A percentile compares a stretch with the other conserved stretches of the same genome.
Conservation (phyloP, 306 rosid species). For the Rosa lucieae region DNA sequence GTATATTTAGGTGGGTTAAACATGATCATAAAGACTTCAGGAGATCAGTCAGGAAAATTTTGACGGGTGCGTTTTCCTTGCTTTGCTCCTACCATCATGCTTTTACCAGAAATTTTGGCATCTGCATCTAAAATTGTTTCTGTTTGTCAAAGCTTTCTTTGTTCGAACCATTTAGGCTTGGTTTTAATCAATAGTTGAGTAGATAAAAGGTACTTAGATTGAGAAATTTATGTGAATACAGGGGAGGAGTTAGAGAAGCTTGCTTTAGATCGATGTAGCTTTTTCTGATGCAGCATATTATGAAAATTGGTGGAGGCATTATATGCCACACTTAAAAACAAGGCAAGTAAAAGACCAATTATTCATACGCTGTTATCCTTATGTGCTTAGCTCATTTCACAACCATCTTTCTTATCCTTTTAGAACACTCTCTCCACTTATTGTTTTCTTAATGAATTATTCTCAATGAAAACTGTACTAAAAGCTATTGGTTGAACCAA, state of each 20-base stretch:
- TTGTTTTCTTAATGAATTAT: too few species aligned
- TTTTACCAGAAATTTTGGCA: not conserved
- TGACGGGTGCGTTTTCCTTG: constrained; percentile 56
- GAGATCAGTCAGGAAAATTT: constrained; percentile 70
- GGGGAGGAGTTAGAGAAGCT: constrained; percentile 83
- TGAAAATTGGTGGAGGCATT: constrained; percentile 84
- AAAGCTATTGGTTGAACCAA: too few species aligned
- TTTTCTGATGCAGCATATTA: constrained; percentile 68
- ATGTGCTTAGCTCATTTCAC: too few species aligned
- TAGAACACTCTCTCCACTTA: too few species aligned
- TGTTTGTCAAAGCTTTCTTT: not conserved
- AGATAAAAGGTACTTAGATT: constrained; percentile 13
- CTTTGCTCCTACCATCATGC: not conserved
- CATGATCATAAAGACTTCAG: constrained; percentile 79
- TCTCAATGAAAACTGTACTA: too few species aligned
- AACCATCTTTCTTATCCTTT: too few species aligned
- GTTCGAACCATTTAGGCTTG: not conserved
- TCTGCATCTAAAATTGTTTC: not conserved
- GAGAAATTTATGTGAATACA: constrained; percentile 35
- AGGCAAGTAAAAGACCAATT: too few species aligned
- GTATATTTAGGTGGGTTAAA: constrained; percentile 71
- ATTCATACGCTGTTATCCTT: too few species aligned
- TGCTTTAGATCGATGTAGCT: constrained; percentile 61
- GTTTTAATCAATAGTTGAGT: not conserved
- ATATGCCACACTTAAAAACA: constrained; percentile 42